A percentile compares a stretch with the other conserved stretches of the same genome.
These are phyloP conservation scores for Noccaea bulbosa DNA, from an alignment of 345 rosid species.

Conservation along the genomic window DNA sequence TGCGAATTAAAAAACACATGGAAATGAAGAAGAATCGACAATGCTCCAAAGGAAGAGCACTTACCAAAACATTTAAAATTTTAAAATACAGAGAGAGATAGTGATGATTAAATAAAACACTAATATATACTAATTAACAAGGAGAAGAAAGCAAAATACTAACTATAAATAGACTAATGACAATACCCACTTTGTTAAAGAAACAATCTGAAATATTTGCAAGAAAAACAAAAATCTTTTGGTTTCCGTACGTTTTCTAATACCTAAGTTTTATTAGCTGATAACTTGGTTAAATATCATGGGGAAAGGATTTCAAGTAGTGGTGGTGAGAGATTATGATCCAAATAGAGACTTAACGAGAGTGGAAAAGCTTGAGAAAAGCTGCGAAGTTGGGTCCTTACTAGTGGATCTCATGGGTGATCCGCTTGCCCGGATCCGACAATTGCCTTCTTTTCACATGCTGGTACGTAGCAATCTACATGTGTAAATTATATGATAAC, in stretches of 20 bases:
- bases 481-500: constrained; percentile 16
- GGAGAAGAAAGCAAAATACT: constrained; percentile 34
- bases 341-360: constrained; percentile 54
- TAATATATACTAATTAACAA: constrained; percentile 31
- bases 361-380: constrained; percentile 80
- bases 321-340: constrained; percentile 77
- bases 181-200: constrained; percentile 36
- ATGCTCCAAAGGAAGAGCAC: constrained; percentile 45
- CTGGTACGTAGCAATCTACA: constrained; percentile 54
- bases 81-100: constrained; percentile 25
- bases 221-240: constrained; percentile 18
- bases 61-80: constrained; percentile 22
- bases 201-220: constrained; percentile 33
- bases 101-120: constrained; percentile 37
- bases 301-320: constrained; percentile 41
- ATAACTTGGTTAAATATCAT: constrained; percentile 9
- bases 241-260: constrained; percentile 15
- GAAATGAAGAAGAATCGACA: constrained; percentile 37
- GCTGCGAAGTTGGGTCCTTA: constrained; percentile 90
- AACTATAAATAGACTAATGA: constrained; percentile 45
- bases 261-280: constrained; percentile 1
- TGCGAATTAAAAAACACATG: constrained; percentile 21
- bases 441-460: constrained; percentile 95
- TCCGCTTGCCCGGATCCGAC: constrained; percentile 98
- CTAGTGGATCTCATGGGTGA: constrained; percentile 97